phyloP scores from a whole-genome alignment of 495 filamentous ascomycete species.

The Penicillium soppii region DNA sequence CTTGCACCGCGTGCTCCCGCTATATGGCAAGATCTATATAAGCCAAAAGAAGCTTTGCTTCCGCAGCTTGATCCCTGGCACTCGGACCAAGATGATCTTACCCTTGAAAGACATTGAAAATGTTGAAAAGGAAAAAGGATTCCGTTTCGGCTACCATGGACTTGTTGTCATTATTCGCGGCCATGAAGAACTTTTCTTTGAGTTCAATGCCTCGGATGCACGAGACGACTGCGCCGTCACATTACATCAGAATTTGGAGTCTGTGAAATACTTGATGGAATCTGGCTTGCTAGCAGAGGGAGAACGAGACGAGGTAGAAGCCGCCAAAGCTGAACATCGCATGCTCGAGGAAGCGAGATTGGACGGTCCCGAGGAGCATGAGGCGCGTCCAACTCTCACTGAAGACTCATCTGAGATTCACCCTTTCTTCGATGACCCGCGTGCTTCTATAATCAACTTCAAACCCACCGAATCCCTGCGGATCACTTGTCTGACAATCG shows the following conservation, averaged over 20 bases:
- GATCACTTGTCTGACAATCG: conserved; percentile 95
- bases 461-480: conserved; percentile 78
- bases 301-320: conserved; percentile 69
- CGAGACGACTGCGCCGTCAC: conserved; percentile 89
- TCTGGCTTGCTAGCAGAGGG: conserved; percentile 67
- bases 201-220: conserved; percentile 72
- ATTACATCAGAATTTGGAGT: conserved; percentile 72
- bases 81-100: conserved; percentile 89
- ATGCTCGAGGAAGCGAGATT: conserved; percentile 76
- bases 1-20: conserved; percentile 80
- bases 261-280: conserved; percentile 68
- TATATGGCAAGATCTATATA: conserved; percentile 97
- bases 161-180: conserved; percentile 89
- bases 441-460: conserved; percentile 91
- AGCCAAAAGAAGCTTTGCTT: conserved; percentile 91
- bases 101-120: conserved; percentile 93
- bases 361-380: conserved; percentile 57
- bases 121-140: conserved; percentile 92
- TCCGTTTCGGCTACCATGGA: conserved; percentile 87
- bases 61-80: conserved; percentile 84
- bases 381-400: conserved; percentile 39
- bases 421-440: conserved; percentile 89
- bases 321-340: conserved; percentile 78
- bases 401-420: conserved; percentile 48
- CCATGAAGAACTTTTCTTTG: conserved; percentile 96